These are phyloP conservation scores for Vitis cinerea DNA, from an alignment of 164 flowering plant genomes.

Conservation along the genomic window DNA sequence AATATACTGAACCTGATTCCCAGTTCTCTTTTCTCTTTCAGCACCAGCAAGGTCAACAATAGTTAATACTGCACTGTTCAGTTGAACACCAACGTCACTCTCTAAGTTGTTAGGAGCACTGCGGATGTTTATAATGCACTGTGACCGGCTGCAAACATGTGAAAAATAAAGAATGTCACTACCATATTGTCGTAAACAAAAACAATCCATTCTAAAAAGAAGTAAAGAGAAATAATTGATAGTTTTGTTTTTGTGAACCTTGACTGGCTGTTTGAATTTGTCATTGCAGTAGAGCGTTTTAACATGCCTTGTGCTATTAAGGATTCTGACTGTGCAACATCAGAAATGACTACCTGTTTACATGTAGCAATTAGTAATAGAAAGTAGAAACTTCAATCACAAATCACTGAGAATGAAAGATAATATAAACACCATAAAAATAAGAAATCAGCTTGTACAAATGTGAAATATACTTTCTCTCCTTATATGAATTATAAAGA, in stretches of 20 bases:
- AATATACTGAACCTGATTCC: constrained; percentile 67
- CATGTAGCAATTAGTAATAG: background rate
- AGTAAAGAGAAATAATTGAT: background rate
- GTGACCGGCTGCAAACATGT: constrained; percentile 71
- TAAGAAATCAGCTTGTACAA: background rate
- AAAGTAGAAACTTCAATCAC: background rate
- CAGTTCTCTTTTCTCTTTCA: constrained; percentile 83
- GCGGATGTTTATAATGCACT: constrained; percentile 78
- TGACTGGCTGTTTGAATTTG: constrained; percentile 77
- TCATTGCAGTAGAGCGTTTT: constrained; percentile 76
- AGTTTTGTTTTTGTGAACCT: constrained; percentile 42
- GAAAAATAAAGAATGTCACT: background rate
- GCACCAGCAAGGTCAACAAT: constrained; percentile 95
- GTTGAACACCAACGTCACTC: constrained; percentile 24
- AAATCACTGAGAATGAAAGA: background rate
- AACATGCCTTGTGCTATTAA: constrained; percentile 59
- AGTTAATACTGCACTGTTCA: constrained; percentile 48
- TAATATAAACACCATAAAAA: background rate
- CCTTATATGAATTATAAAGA: too few species aligned
- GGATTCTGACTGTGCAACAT: constrained; percentile 61
- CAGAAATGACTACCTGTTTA: constrained; percentile 42
- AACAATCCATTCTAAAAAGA: background rate
- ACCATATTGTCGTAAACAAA: background rate
- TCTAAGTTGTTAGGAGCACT: constrained; percentile 13
- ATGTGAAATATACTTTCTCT: too few species aligned